Evolutionary conservation across 257 asterid genomes (phyloP).

Genomic region (Voacanga thouarsii): DNA sequence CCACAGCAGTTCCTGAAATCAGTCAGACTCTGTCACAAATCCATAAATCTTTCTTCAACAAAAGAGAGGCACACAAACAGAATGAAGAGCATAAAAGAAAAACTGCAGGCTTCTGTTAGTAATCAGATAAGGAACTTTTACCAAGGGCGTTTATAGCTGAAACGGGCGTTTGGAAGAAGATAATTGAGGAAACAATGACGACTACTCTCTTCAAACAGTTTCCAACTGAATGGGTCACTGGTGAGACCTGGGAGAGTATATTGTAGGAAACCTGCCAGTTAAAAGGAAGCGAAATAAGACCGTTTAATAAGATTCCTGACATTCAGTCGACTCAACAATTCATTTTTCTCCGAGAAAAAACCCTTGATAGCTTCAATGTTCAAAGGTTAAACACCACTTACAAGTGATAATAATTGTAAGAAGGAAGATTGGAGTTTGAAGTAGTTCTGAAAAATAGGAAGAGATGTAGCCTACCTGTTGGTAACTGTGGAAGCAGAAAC

Average conservation of each 20-base stretch:
- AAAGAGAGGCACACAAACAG: neutral
- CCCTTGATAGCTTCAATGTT: too few species aligned
- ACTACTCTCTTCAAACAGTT: slow-evolving; percentile 84
- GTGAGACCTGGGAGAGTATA: slow-evolving; percentile 74
- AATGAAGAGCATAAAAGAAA: neutral
- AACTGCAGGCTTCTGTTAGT: too few species aligned
- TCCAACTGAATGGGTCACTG: slow-evolving; percentile 89
- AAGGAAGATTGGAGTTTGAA: too few species aligned
- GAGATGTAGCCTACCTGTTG: slow-evolving; percentile 56
- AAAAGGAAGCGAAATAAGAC: neutral
- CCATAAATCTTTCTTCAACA: neutral
- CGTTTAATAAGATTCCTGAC: neutral
- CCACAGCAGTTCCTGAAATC: slow-evolving; percentile 69
- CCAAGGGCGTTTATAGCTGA: slow-evolving; percentile 56
- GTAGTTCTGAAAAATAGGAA: neutral
- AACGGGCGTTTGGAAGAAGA: slow-evolving; percentile 69
- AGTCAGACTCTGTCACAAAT: neutral
- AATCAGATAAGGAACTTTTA: slow-evolving; percentile 12
- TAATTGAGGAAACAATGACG: slow-evolving; percentile 68
- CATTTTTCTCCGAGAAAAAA: too few species aligned
- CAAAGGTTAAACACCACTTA: neutral
- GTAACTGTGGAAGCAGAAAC: slow-evolving; percentile 80
- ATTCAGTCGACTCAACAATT: too few species aligned
- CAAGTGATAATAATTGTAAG: neutral
- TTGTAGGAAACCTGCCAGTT: slow-evolving; percentile 62